Evolutionary conservation across 352 stramenopile genomes (phyloP), one percentile per base, ranked within the genome.

Genomic region (Peronospora farinosa): DNA sequence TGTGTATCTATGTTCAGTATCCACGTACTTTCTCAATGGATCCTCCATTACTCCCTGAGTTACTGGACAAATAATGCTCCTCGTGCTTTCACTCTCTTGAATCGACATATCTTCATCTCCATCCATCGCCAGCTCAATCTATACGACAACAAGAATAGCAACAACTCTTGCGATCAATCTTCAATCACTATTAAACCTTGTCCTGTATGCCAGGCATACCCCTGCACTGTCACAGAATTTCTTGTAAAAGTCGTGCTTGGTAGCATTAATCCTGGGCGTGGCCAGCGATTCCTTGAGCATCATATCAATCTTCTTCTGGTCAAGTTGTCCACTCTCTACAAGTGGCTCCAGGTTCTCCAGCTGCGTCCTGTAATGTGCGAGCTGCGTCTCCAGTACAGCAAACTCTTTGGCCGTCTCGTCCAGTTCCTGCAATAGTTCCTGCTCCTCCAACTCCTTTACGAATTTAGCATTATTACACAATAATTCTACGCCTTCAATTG

Each of bases 31-130:
- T 39, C 61, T 60, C 30, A 93, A 32, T 5, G 83, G 83, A 9
- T 90, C 76, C 31, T 74, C 65, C 60, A 93, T 93, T 53, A 86
- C 69, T 47, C 90, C 58, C 54, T 90, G 83, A 25, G 80, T 93
- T 28, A 93, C 80, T 0, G 83, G 83, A 37, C 83, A 93, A 17
- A 80, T 77, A 8, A 65, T 85, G 64, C 65, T 93, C 37, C 68
- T 74, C 28, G 49, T 65, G 52, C 79, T 92, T 56, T 92, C 81
- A 40, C 72, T 90, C 39, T 89, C 73, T 33, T 92, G 83, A 38
- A 93, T 77, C 2, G 84, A 70, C 30, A 93, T 77, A 38, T 93
- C 83, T 16, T 83, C 79, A 25, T 93, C 73, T 13, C 51, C 80
- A 27, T 90, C 76, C 15, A 67, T 62, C 36, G 73, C 77, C 30